Evolutionary conservation across 192 early-diverging fungal species (phyloP).

Genomic region (Chytriomyces hyalinus): DNA sequence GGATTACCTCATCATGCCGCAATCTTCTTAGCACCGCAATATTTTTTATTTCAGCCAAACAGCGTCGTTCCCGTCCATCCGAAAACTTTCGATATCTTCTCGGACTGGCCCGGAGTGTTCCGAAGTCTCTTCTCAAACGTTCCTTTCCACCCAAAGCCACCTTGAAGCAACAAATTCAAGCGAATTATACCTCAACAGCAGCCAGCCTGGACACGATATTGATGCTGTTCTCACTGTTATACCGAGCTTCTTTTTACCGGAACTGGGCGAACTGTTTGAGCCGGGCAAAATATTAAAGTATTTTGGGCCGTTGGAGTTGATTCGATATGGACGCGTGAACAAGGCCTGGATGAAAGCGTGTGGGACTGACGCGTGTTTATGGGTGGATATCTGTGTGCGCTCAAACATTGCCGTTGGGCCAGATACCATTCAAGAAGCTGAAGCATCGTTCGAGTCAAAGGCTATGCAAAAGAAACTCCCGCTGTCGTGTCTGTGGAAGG

Average conservation of each 20-base stretch:
- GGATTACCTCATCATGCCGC: no score
- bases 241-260: neutral
- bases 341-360: conserved; percentile 8
- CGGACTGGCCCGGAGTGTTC: neutral
- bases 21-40: no score
- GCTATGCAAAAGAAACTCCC: neutral
- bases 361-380: neutral
- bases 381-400: conserved; percentile 15
- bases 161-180: no score
- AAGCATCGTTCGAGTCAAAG: neutral
- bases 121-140: neutral
- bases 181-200: no score
- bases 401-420: neutral
- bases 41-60: no score
- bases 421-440: neutral
- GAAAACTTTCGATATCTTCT: neutral
- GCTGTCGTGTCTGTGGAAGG: conserved; percentile 34
- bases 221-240: neutral
- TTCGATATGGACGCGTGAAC: neutral
- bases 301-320: conserved; percentile 10
- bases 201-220: neutral
- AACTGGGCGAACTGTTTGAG: neutral
- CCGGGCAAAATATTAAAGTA: neutral
- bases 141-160: no score
- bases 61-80: neutral